Percentiles rank a stretch among this genome's conserved stretches.
phyloP scores from a whole-genome alignment of 345 rosid species.

The Sonneratia alba region DNA sequence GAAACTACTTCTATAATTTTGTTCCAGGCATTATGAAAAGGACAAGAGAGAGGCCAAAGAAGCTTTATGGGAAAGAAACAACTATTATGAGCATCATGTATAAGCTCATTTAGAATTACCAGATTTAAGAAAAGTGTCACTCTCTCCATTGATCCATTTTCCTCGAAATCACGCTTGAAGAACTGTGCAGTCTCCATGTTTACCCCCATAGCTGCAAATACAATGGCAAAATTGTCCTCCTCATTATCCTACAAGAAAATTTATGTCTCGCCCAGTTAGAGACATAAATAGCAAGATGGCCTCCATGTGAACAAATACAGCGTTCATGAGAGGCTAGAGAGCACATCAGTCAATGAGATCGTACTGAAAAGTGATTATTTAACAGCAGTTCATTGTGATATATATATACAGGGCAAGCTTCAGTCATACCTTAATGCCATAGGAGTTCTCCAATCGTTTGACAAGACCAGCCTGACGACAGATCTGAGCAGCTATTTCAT shows the following conservation, averaged over 20 bases:
- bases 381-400: neutral
- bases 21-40: neutral
- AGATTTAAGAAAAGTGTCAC: conserved; percentile 86
- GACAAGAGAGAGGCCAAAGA: neutral
- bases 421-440: conserved; percentile 23
- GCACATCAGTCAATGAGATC: neutral
- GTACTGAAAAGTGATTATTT: neutral
- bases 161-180: conserved; percentile 96
- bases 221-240: conserved; percentile 96
- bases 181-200: conserved; percentile 98
- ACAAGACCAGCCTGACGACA: conserved; percentile 99
- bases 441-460: conserved; percentile 79
- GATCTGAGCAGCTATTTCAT: conserved; percentile 96
- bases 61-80: neutral
- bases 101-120: conserved; percentile 25
- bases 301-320: neutral
- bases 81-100: neutral
- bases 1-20: neutral
- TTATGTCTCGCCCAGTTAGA: neutral
- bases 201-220: conserved; percentile 98
- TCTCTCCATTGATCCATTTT: conserved; percentile 98
- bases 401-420: neutral
- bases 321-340: neutral
- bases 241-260: conserved; percentile 45
- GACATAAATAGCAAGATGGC: neutral